These are phyloP conservation scores for Pyrus betulifolia DNA, from an alignment of 306 rosid species.

Conservation along the genomic window DNA sequence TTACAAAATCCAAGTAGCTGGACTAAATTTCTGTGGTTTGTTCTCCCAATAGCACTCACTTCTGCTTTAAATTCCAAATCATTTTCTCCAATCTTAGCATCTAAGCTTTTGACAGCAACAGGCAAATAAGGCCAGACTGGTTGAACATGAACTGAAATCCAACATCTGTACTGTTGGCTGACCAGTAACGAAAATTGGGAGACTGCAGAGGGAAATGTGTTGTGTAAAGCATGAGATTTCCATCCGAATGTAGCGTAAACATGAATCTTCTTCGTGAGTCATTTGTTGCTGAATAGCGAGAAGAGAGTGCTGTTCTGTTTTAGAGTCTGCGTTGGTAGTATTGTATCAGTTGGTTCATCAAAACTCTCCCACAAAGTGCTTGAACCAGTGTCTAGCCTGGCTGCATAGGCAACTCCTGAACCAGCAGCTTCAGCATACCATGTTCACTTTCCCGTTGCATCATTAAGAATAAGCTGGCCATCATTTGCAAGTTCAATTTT, in stretches of 20 bases:
- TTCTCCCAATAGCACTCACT: constrained; percentile 17
- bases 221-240: no score
- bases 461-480: constrained; percentile 22
- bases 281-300: no score
- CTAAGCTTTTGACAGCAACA: background rate
- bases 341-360: no score
- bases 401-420: constrained; percentile 15
- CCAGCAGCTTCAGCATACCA: background rate
- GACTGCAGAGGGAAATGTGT: background rate
- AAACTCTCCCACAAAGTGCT: no score
- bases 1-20: constrained; percentile 13
- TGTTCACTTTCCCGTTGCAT: constrained; percentile 12
- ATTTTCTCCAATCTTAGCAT: no score
- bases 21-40: constrained; percentile 33
- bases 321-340: no score
- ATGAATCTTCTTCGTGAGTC: no score
- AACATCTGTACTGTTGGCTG: background rate
- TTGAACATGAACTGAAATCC: constrained; percentile 7
- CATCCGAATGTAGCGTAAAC: no score
- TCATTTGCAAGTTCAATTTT: constrained; percentile 14
- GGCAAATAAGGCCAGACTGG: constrained; percentile 28
- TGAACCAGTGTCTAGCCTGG: constrained; percentile 39
- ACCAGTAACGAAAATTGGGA: constrained; percentile 18
- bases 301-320: no score
- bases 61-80: background rate